Percentiles rank a stretch among this genome's conserved stretches.
Evolutionary conservation across 805 yeast genomes (phyloP).

Genomic region (Tetrapisispora arboricola): DNA sequence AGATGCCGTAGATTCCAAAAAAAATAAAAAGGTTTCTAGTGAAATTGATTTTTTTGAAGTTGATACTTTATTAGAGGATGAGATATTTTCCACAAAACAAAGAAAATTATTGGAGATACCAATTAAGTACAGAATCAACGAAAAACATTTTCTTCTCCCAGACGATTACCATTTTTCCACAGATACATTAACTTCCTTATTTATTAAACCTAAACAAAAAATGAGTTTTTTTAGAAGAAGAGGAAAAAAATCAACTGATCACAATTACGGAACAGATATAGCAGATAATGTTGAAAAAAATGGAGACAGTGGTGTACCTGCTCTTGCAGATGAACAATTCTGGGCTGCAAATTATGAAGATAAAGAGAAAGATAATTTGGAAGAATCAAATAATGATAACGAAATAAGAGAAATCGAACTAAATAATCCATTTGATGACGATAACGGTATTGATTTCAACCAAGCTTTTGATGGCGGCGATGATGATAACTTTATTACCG

Average conservation of each 20-base stretch:
- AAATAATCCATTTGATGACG: slow-evolving; percentile 32
- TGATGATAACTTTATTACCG: slow-evolving; percentile 18
- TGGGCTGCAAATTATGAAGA: slow-evolving; percentile 59
- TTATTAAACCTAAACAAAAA: slow-evolving; percentile 51
- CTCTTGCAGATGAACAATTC: slow-evolving; percentile 51
- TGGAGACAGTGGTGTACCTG: slow-evolving; percentile 19
- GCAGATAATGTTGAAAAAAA: too few species aligned
- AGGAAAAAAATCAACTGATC: slow-evolving; percentile 4
- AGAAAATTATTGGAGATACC: slow-evolving; percentile 32
- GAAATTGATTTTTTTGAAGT: slow-evolving; percentile 36
- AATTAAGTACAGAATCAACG: slow-evolving; percentile 32
- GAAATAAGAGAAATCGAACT: slow-evolving; percentile 15
- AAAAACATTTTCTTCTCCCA: slow-evolving; percentile 47
- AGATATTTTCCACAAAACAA: slow-evolving; percentile 33
- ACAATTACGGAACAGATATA: too few species aligned
- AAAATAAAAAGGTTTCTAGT: slow-evolving; percentile 29
- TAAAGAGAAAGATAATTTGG: slow-evolving; percentile 27
- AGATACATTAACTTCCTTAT: slow-evolving; percentile 52
- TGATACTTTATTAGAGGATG: slow-evolving; percentile 31
- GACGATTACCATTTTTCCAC: slow-evolving; percentile 68
- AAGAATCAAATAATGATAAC: slow-evolving; percentile 15
- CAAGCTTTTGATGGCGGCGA: slow-evolving; percentile 28
- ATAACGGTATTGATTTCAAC: slow-evolving; percentile 27
- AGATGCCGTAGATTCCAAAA: slow-evolving; percentile 6
- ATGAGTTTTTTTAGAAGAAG: slow-evolving; percentile 28